Percentiles rank a stretch among this genome's conserved stretches.
These are phyloP conservation scores for Phylloporus scabripes DNA, from an alignment of 768 basidiomycete species.

Conservation along the genomic window DNA sequence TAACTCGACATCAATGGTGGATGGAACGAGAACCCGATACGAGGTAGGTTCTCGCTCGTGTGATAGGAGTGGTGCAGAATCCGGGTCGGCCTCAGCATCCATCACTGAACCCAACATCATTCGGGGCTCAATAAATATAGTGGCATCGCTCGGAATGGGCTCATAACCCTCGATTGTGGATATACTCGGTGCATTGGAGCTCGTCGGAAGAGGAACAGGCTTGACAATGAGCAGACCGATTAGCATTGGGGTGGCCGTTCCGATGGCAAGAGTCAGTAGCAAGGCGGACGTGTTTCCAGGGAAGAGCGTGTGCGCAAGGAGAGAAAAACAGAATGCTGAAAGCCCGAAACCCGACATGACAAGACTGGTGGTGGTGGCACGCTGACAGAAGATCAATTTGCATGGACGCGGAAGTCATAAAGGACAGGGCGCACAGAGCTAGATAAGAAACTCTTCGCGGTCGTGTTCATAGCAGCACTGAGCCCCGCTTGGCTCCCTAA, in stretches of 20 bases:
- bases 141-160: constrained; percentile 12
- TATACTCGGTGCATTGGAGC: neutral
- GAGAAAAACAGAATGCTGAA: constrained; percentile 86
- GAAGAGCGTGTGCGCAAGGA: constrained; percentile 63
- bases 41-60: constrained; percentile 14
- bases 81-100: constrained; percentile 14
- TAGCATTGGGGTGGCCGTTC: constrained; percentile 75
- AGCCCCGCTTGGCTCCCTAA: constrained; percentile 71
- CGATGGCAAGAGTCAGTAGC: constrained; percentile 67
- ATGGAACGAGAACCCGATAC: constrained; percentile 17
- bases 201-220: constrained; percentile 54
- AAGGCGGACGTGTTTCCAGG: constrained; percentile 77
- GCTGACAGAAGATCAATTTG: constrained; percentile 33
- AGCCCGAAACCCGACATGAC: constrained; percentile 87
- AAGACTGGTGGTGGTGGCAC: constrained; percentile 69
- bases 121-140: constrained; percentile 24
- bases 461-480: constrained; percentile 67
- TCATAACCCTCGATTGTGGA: constrained; percentile 14
- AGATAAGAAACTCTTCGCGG: constrained; percentile 79
- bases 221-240: constrained; percentile 70
- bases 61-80: constrained; percentile 20
- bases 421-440: constrained; percentile 42
- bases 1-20: too few relatives aligned
- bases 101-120: constrained; percentile 5
- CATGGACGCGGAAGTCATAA: neutral